These are phyloP conservation scores for Solanum piurae DNA, from an alignment of 257 asterid genomes.

Conservation along the genomic window DNA sequence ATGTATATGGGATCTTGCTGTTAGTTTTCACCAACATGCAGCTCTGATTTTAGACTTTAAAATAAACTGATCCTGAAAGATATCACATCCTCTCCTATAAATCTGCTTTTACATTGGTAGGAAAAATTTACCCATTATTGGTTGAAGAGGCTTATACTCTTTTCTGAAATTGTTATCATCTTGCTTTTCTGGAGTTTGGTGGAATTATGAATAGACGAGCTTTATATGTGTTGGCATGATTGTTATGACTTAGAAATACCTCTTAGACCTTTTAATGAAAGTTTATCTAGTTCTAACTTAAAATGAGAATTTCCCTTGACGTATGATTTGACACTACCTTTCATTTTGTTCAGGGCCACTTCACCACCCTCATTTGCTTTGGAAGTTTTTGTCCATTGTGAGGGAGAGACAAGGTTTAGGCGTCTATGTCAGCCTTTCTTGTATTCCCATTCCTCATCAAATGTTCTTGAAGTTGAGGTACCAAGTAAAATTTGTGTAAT, in stretches of 20 bases:
- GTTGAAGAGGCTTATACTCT: not conserved
- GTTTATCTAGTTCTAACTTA: not conserved
- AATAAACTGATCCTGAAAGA: not conserved
- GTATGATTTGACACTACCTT: not conserved
- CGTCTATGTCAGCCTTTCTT: conserved; percentile 83
- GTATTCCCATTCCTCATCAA: conserved; percentile 92
- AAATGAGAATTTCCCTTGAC: not conserved
- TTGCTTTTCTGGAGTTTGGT: not conserved
- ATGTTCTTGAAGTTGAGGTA: conserved; percentile 94
- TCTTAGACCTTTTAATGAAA: not conserved
- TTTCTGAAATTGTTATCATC: not conserved
- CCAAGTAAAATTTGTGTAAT: not conserved
- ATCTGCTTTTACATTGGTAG: not conserved
- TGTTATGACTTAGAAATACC: not conserved
- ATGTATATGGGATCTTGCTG: not conserved
- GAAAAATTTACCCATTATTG: not conserved
- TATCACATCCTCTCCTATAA: not conserved
- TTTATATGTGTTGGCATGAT: not conserved
- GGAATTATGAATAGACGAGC: not conserved
- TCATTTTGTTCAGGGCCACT: conserved; percentile 49
- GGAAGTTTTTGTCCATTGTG: conserved; percentile 91
- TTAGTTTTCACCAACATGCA: not conserved
- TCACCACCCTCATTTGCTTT: conserved; percentile 84
- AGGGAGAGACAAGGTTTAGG: conserved; percentile 90
- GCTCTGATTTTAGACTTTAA: not conserved